Conservation (phyloP, 495 filamentous ascomycete genomes). For the Penicillium dipodomyicola region DNA sequence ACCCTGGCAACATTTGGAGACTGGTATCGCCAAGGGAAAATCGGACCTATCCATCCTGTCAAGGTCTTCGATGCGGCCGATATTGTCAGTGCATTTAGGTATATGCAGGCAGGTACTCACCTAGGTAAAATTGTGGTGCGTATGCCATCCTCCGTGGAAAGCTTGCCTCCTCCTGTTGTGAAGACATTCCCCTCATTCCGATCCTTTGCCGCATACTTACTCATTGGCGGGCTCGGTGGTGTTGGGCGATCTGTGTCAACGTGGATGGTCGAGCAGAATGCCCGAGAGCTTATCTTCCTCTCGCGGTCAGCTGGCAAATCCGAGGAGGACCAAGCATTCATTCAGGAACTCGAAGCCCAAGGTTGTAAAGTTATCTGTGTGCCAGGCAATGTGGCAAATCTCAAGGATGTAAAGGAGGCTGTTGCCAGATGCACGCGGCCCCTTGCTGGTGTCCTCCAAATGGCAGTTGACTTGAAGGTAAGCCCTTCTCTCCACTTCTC, state of each 20-base stretch:
- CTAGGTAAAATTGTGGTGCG: slow-evolving; percentile 34
- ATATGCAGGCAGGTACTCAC: slow-evolving; percentile 45
- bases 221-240: slow-evolving; percentile 52
- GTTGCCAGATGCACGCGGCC: slow-evolving; percentile 6
- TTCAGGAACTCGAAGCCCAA: slow-evolving; percentile 33
- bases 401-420: slow-evolving; percentile 12
- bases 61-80: slow-evolving; percentile 40
- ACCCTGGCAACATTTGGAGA: slow-evolving; percentile 26
- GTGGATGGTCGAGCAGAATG: slow-evolving; percentile 58
- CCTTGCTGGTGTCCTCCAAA: slow-evolving; percentile 32
- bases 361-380: slow-evolving; percentile 19
- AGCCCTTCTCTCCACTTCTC: no score
- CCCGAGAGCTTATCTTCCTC: slow-evolving; percentile 50
- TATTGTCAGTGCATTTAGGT: slow-evolving; percentile 45
- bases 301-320: slow-evolving; percentile 22
- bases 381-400: slow-evolving; percentile 15
- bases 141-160: slow-evolving; percentile 10
- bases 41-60: slow-evolving; percentile 37
- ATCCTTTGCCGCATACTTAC: slow-evolving; percentile 32
- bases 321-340: slow-evolving; percentile 20
- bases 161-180: not conserved
- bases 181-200: slow-evolving; percentile 7
- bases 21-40: slow-evolving; percentile 27
- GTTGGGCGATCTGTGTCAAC: slow-evolving; percentile 53
- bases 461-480: slow-evolving; percentile 30